A percentile compares a stretch with the other conserved stretches of the same genome.
Conservation (phyloP, 129 eudicot species). For the Apium graveolens region DNA sequence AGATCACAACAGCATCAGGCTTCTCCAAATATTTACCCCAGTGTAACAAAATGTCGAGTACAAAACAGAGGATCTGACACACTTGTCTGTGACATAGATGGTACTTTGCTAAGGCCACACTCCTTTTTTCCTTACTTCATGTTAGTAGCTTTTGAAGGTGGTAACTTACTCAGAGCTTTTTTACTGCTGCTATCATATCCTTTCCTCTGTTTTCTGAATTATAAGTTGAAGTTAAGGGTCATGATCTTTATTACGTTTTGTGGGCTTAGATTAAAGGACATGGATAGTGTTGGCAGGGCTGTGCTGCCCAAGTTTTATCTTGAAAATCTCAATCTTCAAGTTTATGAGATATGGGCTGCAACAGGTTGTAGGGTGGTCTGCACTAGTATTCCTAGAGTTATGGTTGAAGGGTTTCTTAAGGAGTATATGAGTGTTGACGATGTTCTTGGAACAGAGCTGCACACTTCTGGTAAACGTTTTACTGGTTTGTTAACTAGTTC, state of each 20-base stretch:
- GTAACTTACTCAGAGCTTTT: conserved; percentile 55
- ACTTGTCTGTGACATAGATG: conserved; percentile 64
- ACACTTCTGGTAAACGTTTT: conserved; percentile 36
- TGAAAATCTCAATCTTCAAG: conserved; percentile 52
- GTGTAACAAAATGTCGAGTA: conserved; percentile 36
- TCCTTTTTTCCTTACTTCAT: conserved; percentile 90
- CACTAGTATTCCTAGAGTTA: conserved; percentile 71
- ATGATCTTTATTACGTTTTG: conserved; percentile 78
- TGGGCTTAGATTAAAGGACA: conserved; percentile 51
- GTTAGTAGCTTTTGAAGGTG: conserved; percentile 93
- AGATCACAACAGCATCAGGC: conserved; percentile 25
- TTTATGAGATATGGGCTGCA: conserved; percentile 32
- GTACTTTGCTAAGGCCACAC: conserved; percentile 40
- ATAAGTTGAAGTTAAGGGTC: conserved; percentile 36
- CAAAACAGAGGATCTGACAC: conserved; percentile 36
- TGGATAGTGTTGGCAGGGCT: conserved; percentile 59
- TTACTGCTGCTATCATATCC: conserved; percentile 55
- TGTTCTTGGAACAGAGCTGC: conserved; percentile 74
- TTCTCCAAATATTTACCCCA: conserved; percentile 26
- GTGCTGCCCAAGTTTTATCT: conserved; percentile 88
- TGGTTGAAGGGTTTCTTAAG: conserved; percentile 77
- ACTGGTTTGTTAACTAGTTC: conserved; percentile 46
- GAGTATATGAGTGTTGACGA: conserved; percentile 52
- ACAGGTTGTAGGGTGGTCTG: conserved; percentile 35
- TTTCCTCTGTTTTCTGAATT: conserved; percentile 34